Evolutionary conservation across 2,329 filamentous ascomycete species (phyloP).

Genomic region (Pseudogymnoascus sp.): DNA sequence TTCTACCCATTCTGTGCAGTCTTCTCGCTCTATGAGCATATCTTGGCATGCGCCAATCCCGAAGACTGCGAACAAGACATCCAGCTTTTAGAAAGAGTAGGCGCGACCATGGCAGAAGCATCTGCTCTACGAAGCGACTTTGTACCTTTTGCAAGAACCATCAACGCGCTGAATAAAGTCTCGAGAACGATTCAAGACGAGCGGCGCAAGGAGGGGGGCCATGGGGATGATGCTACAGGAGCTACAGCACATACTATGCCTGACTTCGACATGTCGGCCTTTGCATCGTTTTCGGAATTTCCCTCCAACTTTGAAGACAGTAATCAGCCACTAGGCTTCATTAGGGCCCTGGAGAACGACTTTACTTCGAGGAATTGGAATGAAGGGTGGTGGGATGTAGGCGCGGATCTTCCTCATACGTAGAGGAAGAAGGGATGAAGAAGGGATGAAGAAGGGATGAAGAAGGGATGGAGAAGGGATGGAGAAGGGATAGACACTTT

Average conservation of each 20-base stretch:
- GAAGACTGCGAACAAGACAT: neutral
- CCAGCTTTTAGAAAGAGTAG: neutral
- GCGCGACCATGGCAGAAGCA: neutral
- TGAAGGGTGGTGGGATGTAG: constrained; percentile 4
- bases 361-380: constrained; percentile 4
- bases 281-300: neutral
- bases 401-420: neutral
- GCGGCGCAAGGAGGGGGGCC: neutral
- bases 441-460: too few species aligned
- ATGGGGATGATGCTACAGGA: neutral
- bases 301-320: neutral
- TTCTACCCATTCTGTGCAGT: constrained; percentile 5
- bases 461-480: too few species aligned
- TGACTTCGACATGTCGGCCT: neutral
- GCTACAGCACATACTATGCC: neutral
- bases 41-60: neutral
- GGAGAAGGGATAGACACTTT: too few species aligned
- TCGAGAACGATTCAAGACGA: neutral
- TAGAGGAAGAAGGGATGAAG: neutral
- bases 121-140: constrained; percentile 1
- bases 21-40: neutral
- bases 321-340: neutral
- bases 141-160: constrained; percentile 4
- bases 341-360: neutral
- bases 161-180: constrained; percentile 2